Evolutionary conservation across 169 alveolate species (phyloP).

Genomic region (Plasmodium adleri): DNA sequence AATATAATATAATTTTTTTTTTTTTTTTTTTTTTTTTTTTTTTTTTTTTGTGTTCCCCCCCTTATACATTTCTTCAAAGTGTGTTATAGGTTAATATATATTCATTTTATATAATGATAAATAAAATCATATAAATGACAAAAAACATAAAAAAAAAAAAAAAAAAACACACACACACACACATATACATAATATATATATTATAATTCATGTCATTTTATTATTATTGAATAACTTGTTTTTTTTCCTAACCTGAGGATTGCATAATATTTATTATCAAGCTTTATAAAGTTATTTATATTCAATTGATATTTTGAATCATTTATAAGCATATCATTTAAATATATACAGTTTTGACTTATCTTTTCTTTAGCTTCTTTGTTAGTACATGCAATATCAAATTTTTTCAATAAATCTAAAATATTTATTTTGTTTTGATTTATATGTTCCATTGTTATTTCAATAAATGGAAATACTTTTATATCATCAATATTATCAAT

Average conservation of each 20-base stretch:
- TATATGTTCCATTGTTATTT: slow-evolving; percentile 13
- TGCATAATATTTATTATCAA: slow-evolving; percentile 20
- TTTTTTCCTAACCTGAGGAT: slow-evolving; percentile 33
- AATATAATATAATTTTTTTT: no score
- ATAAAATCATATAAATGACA: no score
- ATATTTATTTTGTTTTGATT: slow-evolving; percentile 26
- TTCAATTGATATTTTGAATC: slow-evolving; percentile 10
- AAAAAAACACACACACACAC: no score
- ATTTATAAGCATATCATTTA: slow-evolving; percentile 3
- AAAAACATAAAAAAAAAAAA: no score
- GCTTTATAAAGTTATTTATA: slow-evolving; percentile 2
- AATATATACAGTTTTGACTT: slow-evolving; percentile 25
- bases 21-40: no score
- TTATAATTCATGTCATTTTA: neutral
- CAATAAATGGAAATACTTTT: slow-evolving; percentile 39
- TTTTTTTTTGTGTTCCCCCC: no score
- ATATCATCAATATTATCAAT: slow-evolving; percentile 22
- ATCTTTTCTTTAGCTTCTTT: slow-evolving; percentile 61
- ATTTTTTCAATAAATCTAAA: slow-evolving; percentile 10
- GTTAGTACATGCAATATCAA: slow-evolving; percentile 38
- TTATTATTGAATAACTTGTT: slow-evolving; percentile 35
- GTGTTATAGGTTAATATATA: no score
- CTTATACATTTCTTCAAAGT: no score
- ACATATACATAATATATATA: no score
- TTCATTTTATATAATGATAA: no score